Conservation (phyloP, 257 asterid species). For the Jacaranda copaia region DNA sequence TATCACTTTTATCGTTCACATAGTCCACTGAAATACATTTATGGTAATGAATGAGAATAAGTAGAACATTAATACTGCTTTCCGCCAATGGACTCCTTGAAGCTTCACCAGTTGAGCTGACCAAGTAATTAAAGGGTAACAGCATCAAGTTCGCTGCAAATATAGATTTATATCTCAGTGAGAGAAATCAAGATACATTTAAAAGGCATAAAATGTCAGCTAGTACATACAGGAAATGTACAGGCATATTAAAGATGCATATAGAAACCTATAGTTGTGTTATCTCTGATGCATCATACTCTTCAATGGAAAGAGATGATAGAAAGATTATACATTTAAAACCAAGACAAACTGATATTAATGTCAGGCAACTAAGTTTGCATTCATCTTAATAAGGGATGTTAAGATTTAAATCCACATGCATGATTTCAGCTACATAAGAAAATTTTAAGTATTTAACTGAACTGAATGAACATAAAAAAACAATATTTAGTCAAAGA, state of each 20-base stretch:
- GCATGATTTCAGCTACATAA: slow-evolving; percentile 15
- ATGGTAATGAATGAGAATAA: slow-evolving; percentile 75
- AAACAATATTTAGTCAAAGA: slow-evolving; percentile 16
- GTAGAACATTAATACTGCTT: slow-evolving; percentile 82
- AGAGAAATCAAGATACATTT: slow-evolving; percentile 37
- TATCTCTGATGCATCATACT: background rate
- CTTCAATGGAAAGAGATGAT: slow-evolving; percentile 17
- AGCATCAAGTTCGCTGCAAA: slow-evolving; percentile 89
- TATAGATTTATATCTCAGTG: slow-evolving; percentile 32
- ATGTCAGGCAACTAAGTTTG: background rate
- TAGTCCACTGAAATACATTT: slow-evolving; percentile 64
- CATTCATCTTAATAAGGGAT: background rate
- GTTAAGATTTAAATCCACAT: background rate
- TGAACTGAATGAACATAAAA: background rate
- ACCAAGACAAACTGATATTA: slow-evolving; percentile 16
- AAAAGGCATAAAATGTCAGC: slow-evolving; percentile 26
- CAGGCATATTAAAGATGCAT: slow-evolving; percentile 23
- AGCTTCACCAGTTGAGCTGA: slow-evolving; percentile 80
- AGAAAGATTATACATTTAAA: slow-evolving; percentile 6
- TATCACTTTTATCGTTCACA: slow-evolving; percentile 59
- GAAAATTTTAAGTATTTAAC: slow-evolving; percentile 28
- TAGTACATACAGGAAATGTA: slow-evolving; percentile 1
- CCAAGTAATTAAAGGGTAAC: slow-evolving; percentile 78
- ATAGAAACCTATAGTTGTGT: slow-evolving; percentile 14
- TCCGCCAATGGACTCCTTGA: slow-evolving; percentile 82